phyloP scores from a whole-genome alignment of 805 yeast genomes.

The Henningerozyma blattae region DNA sequence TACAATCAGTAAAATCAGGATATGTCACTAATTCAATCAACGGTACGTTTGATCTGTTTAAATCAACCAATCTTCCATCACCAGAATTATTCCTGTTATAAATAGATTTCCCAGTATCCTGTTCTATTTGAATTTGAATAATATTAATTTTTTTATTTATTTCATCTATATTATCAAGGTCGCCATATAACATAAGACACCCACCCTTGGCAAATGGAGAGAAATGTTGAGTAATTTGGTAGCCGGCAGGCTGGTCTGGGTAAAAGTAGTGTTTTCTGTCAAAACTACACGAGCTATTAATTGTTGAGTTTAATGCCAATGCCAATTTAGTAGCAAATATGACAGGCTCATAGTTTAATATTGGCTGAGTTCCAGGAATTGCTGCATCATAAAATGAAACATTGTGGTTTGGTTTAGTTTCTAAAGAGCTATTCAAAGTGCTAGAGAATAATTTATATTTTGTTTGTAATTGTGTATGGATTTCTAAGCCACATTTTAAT shows the following conservation, averaged over 20 bases:
- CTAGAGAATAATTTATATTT: conserved; percentile 63
- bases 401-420: conserved; percentile 49
- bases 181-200: conserved; percentile 31
- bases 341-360: conserved; percentile 62
- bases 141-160: conserved; percentile 42
- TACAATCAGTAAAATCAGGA: conserved; percentile 65
- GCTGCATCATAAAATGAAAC: conserved; percentile 75
- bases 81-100: conserved; percentile 29
- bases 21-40: conserved; percentile 83
- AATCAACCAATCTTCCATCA: conserved; percentile 43
- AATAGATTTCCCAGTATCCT: conserved; percentile 80
- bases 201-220: conserved; percentile 73
- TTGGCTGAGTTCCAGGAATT: conserved; percentile 89
- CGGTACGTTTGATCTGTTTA: conserved; percentile 77
- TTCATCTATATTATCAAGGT: conserved; percentile 41
- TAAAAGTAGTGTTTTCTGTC: conserved; percentile 95
- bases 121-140: conserved; percentile 82
- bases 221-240: conserved; percentile 86
- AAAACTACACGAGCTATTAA: conserved; percentile 50
- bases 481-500: conserved; percentile 80
- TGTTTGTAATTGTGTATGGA: conserved; percentile 82
- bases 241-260: conserved; percentile 93
- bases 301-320: conserved; percentile 46
- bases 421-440: conserved; percentile 35
- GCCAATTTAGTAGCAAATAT: conserved; percentile 63